Evolutionary conservation across 108 stramenopile genomes (phyloP), one percentile per base, ranked within the genome.

Genomic region (Fragilaria radians): DNA sequence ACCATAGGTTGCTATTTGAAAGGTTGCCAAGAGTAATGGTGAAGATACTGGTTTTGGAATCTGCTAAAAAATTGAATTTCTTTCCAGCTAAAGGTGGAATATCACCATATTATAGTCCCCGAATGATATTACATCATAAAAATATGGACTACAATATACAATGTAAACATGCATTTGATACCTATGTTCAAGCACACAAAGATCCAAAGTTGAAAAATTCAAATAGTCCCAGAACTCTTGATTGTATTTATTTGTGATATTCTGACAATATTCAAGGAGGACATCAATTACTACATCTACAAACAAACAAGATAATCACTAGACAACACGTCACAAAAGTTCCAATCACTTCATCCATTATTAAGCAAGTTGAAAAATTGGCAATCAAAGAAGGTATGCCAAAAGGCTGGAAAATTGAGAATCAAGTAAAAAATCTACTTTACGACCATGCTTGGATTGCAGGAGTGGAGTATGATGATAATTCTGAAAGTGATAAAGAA

Each of bases 361-460:
- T 77, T 9, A 2, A 21, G 18, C 60, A 48, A 45, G 61, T 76
- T 5, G 26, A 65, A 0, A 23, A 3, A 0, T 26, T 75, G n/a
- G 68, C 67, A 17, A 56, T 32, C 18, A n/a, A 9, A 5, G 69
- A 70, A 4, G 48, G 48, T 7, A 58, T 70, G 25, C 48, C 31
- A 3, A 33, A 46, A 1, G 69, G 62, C 1, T 50, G 63, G 21
- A 66, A 66, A 49, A 36, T 66, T 24, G 23, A 34, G 46, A 28
- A 28, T 27, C 47, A 1, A 27, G 23, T 2, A 46, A 48, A 14
- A 11, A 7, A 42, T 11, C 11, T 42, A 14, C 14, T 14, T 42
- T 42, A 42, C 65, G 57, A 66, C 29, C 2, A 19, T 57, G 56
- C 56, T 14, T 66, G 65, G 62, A 48, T 70, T 64, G 55, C 69